A percentile compares a stretch with the other conserved stretches of the same genome.
phyloP scores from a whole-genome alignment of 257 asterid genomes.

The Solanum habrochaites region DNA sequence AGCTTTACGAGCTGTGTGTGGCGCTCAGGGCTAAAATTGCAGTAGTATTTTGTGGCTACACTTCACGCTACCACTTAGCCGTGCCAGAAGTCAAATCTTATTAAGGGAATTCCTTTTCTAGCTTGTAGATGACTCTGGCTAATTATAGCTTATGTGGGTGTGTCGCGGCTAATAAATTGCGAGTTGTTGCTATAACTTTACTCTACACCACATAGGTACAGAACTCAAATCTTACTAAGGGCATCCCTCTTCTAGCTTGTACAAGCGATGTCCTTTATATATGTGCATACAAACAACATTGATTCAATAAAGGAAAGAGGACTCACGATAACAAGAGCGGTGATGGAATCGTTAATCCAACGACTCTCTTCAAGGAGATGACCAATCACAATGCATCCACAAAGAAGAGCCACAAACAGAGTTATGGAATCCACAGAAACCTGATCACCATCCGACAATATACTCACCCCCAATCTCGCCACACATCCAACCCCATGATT shows the following conservation, averaged over 20 bases:
- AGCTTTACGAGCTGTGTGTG: too few relatives aligned
- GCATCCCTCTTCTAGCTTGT: not conserved
- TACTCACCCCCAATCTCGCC: not conserved
- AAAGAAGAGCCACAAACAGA: conserved; percentile 48
- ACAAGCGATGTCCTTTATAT: not conserved
- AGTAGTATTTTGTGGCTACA: not conserved
- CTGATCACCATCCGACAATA: not conserved
- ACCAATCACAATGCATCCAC: conserved; percentile 49
- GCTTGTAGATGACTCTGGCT: too few relatives aligned
- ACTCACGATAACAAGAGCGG: conserved; percentile 48
- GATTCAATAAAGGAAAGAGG: not conserved
- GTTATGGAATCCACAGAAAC: conserved; percentile 18
- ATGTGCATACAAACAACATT: not conserved
- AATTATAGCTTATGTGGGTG: not conserved
- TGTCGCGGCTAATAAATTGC: not conserved
- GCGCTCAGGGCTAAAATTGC: not conserved
- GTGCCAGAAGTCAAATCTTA: not conserved
- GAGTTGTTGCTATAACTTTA: not conserved
- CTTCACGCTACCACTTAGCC: not conserved
- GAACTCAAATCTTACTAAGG: not conserved
- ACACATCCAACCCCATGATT: not conserved
- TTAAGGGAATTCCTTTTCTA: not conserved
- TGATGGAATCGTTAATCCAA: conserved; percentile 61
- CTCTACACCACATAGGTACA: not conserved
- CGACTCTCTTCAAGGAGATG: conserved; percentile 43